Evolutionary conservation across 2,329 filamentous ascomycete species (phyloP).

Genomic region (Cercospora sp.): DNA sequence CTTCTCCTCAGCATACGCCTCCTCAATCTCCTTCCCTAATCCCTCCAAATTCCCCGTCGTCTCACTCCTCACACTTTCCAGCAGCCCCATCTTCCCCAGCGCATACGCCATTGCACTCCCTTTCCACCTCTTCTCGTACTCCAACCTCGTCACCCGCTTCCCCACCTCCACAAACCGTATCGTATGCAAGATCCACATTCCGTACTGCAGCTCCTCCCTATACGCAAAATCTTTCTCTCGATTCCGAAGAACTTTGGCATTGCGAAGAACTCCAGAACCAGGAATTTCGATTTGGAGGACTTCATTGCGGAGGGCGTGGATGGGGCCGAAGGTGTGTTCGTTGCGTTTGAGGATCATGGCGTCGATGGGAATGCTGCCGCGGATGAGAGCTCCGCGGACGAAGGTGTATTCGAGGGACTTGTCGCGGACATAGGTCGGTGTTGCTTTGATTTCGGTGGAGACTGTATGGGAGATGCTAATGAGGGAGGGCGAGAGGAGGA

Average conservation of each 20-base stretch:
- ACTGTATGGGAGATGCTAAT: slow-evolving; percentile 6
- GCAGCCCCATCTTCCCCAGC: slow-evolving; percentile 4
- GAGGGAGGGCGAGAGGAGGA: slow-evolving; percentile 18
- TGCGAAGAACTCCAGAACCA: not conserved
- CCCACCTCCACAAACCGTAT: slow-evolving; percentile 1
- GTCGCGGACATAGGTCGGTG: slow-evolving; percentile 7
- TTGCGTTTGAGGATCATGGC: slow-evolving; percentile 11
- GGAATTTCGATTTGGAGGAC: slow-evolving; percentile 12
- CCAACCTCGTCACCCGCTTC: slow-evolving; percentile 12
- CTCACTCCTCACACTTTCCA: not conserved
- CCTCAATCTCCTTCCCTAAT: slow-evolving; percentile 6
- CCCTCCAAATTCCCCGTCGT: slow-evolving; percentile 4
- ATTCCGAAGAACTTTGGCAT: slow-evolving; percentile 11
- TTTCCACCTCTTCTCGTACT: slow-evolving; percentile 23
- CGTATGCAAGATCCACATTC: slow-evolving; percentile 14
- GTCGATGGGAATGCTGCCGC: slow-evolving; percentile 15
- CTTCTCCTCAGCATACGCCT: slow-evolving; percentile 37
- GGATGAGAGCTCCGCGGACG: slow-evolving; percentile 11
- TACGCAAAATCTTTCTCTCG: slow-evolving; percentile 14
- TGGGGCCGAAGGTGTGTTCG: slow-evolving; percentile 16
- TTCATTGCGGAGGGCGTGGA: slow-evolving; percentile 12
- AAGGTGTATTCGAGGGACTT: slow-evolving; percentile 18
- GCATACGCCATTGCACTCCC: slow-evolving; percentile 14
- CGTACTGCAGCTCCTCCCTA: slow-evolving; percentile 9
- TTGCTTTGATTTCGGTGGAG: slow-evolving; percentile 8